Base-by-base conservation (phyloP, 345 rosid genomes). In the Corchorus olitorius region DNA sequence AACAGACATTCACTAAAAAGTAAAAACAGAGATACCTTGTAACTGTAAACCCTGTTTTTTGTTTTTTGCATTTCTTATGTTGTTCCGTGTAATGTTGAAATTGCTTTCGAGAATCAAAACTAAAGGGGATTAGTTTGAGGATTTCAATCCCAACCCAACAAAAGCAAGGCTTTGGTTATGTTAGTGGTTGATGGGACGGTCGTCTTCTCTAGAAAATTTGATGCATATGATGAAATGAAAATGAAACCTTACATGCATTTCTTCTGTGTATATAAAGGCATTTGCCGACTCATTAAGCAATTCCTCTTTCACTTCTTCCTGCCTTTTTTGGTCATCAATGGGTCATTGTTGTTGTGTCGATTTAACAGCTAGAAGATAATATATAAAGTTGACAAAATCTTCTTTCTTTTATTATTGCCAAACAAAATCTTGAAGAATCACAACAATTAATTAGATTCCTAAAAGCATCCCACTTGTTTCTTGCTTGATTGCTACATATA, bases 271-370 rank as follows among this genome's bases (percentile, higher is more conserved):
- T 49, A 7, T 49, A 27, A 49, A 69, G 73, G 14, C 43, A 69
- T 8, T 69, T 69, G 73, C 59, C 73, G 45, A 69, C 43, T 49
- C 74, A 70, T 70, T 14, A 35, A 52, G 10, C 46, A 53, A 70
- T 17, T 70, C 7, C 16, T 35, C 0, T 33, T 48, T 19, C 48
- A 1, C 43, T 70, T 2, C 52, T 2, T 70, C 4, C 0, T 34
- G 16, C 43, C 59, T 69, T 70, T 33, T 34, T n/a, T 4, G 11
- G 10, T 10, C 0, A 52, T 70, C 59, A 52, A 6, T 52, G 48
- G 9, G 8, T 45, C 48, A 45, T 45, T 45, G 48, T 45, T 45
- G 27, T 27, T 45, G 6, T 45, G 16, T 8, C 11, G 45, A 70
- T 17, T 70, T 34, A 53, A 17, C 48, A 35, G 8, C 46, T 16